Percentiles rank a stretch among this genome's conserved stretches.
Evolutionary conservation across 2,329 filamentous ascomycete species (phyloP).

Genomic region (Cryoendolithus antarcticus): DNA sequence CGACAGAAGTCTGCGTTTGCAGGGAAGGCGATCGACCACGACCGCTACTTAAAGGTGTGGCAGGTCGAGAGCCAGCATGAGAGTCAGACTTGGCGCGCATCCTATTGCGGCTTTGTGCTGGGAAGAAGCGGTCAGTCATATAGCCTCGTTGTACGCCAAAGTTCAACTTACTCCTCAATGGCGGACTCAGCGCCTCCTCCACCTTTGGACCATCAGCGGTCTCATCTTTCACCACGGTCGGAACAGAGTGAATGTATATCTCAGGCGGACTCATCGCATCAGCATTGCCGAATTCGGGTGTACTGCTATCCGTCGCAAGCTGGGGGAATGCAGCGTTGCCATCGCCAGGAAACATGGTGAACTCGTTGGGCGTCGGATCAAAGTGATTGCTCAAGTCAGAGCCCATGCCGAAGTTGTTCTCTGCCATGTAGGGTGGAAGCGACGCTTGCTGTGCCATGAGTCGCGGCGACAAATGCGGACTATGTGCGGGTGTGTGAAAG

Average conservation of each 20-base stretch:
- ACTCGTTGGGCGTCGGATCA: conserved; percentile 29
- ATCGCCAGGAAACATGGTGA: conserved; percentile 39
- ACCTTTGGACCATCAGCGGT: conserved; percentile 52
- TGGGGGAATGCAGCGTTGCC: conserved; percentile 37
- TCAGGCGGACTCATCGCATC: conserved; percentile 80
- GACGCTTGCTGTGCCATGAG: conserved; percentile 51
- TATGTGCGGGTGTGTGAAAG: conserved; percentile 49
- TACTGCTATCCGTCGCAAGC: conserved; percentile 31
- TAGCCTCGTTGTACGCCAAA: neutral
- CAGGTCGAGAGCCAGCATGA: conserved; percentile 36
- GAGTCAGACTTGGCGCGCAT: conserved; percentile 50
- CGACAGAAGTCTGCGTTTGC: conserved; percentile 12
- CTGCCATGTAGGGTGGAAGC: conserved; percentile 36
- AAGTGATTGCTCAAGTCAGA: conserved; percentile 38
- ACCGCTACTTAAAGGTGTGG: conserved; percentile 25
- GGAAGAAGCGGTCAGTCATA: neutral
- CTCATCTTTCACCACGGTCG: conserved; percentile 43
- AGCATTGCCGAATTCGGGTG: conserved; percentile 51
- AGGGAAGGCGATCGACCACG: conserved; percentile 25
- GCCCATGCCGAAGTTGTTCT: conserved; percentile 34
- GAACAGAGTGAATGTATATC: conserved; percentile 88
- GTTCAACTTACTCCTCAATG: conserved; percentile 45
- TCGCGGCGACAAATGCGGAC: conserved; percentile 57
- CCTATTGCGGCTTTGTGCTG: conserved; percentile 37
- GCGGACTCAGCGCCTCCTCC: conserved; percentile 72